phyloP scores from a whole-genome alignment of 2,329 filamentous ascomycete genomes.

The Fusarium domesticum region DNA sequence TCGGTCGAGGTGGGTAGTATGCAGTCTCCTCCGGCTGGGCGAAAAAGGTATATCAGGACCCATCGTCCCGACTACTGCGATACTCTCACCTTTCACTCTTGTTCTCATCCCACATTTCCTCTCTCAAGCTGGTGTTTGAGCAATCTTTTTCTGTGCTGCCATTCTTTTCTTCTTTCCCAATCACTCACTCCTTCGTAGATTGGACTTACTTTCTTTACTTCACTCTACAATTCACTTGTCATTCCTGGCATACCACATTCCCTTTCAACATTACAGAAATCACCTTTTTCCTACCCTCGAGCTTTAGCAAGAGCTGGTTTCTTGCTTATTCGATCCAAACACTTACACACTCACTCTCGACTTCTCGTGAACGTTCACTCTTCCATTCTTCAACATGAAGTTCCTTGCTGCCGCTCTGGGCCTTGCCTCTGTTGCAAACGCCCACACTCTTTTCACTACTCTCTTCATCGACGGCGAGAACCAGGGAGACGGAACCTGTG shows the following conservation, averaged over 20 bases:
- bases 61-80: conserved; percentile 6
- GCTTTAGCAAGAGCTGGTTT: conserved; percentile 25
- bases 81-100: conserved; percentile 2
- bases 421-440: conserved; percentile 40
- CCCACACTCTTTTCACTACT: conserved; percentile 63
- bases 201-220: conserved; percentile 21
- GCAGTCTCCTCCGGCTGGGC: conserved; percentile 5
- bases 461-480: conserved; percentile 59
- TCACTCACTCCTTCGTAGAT: conserved; percentile 17
- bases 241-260: too few species aligned
- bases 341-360: neutral
- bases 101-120: conserved; percentile 13
- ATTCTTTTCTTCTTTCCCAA: conserved; percentile 11
- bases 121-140: conserved; percentile 18
- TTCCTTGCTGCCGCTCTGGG: conserved; percentile 32
- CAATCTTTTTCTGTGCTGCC: conserved; percentile 10
- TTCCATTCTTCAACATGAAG: conserved; percentile 39
- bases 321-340: conserved; percentile 15
- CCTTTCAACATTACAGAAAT: conserved; percentile 9
- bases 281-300: conserved; percentile 16
- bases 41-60: conserved; percentile 19
- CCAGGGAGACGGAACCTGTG: conserved; percentile 69
- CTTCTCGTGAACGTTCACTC: neutral
- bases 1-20: neutral
- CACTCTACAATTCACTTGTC: conserved; percentile 10